phyloP scores from a whole-genome alignment of 352 stramenopile species.

The Phytophthora fragariae region DNA sequence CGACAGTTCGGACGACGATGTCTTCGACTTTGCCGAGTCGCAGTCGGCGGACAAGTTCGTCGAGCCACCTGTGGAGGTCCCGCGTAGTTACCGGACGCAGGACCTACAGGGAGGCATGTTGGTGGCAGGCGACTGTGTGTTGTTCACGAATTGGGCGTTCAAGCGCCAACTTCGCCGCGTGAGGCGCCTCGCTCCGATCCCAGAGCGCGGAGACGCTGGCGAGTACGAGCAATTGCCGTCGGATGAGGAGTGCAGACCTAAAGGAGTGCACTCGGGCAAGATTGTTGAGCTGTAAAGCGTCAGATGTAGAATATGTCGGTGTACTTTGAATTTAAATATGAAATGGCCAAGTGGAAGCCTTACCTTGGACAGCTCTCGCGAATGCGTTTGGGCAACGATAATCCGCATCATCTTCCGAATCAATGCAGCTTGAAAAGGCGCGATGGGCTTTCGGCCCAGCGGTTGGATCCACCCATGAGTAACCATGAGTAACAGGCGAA shows the following conservation, averaged over 20 bases:
- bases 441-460: no score
- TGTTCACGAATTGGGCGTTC: conserved; percentile 43
- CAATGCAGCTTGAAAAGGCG: no score
- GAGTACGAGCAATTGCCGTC: conserved; percentile 3
- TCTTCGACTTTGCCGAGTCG: no score
- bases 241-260: conserved; percentile 1
- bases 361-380: not conserved
- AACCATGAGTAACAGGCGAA: conserved; percentile 5
- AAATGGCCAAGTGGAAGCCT: conserved; percentile 17
- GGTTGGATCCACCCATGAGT: no score
- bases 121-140: conserved; percentile 30
- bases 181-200: conserved; percentile 26
- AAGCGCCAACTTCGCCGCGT: conserved; percentile 29
- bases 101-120: conserved; percentile 33
- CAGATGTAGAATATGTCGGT: not conserved
- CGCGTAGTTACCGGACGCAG: conserved; percentile 33
- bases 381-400: no score
- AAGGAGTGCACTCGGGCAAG: conserved; percentile 24
- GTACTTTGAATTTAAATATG: conserved; percentile 19
- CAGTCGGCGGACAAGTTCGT: conserved; percentile 16
- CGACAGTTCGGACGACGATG: conserved; percentile 13
- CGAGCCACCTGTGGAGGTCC: conserved; percentile 37
- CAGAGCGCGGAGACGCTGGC: conserved; percentile 17
- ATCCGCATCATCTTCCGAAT: no score
- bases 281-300: conserved; percentile 32